Percentiles rank a stretch among this genome's conserved stretches.
phyloP scores from a whole-genome alignment of 2,329 filamentous ascomycete species.

The Calonectria henricotiae region DNA sequence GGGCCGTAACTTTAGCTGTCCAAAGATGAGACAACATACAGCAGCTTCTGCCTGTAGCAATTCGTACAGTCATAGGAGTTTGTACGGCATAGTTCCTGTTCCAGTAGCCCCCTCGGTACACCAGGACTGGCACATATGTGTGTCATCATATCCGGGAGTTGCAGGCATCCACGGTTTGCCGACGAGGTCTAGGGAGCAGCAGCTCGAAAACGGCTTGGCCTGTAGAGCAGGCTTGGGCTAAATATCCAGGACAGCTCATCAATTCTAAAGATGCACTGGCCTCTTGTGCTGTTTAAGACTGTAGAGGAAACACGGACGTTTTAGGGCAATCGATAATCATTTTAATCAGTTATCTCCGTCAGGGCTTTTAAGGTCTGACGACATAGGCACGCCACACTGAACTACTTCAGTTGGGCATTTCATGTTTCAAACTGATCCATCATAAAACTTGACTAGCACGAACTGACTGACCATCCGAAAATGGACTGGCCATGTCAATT shows the following conservation, averaged over 20 bases:
- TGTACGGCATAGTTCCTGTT: neutral
- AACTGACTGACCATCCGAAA: neutral
- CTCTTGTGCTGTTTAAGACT: too few species aligned
- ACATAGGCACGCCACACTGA: too few species aligned
- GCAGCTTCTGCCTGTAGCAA: neutral
- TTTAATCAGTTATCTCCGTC: too few species aligned
- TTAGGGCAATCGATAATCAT: too few species aligned
- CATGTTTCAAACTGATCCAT: too few species aligned
- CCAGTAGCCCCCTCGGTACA: neutral
- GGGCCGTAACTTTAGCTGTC: neutral
- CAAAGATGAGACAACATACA: neutral
- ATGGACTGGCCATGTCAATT: neutral
- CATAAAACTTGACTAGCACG: neutral
- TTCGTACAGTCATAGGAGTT: neutral
- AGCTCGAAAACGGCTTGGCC: too few species aligned
- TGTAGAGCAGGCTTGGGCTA: too few species aligned
- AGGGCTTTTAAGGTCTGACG: too few species aligned
- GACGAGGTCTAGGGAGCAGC: neutral
- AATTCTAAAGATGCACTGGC: too few species aligned
- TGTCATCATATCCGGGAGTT: neutral
- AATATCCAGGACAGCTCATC: too few species aligned
- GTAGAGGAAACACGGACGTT: too few species aligned
- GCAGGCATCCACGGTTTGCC: neutral
- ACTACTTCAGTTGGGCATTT: too few species aligned
- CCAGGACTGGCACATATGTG: neutral